Evolutionary conservation across 805 yeast genomes (phyloP).

Genomic region (Scheffersomyces coipomensis): DNA sequence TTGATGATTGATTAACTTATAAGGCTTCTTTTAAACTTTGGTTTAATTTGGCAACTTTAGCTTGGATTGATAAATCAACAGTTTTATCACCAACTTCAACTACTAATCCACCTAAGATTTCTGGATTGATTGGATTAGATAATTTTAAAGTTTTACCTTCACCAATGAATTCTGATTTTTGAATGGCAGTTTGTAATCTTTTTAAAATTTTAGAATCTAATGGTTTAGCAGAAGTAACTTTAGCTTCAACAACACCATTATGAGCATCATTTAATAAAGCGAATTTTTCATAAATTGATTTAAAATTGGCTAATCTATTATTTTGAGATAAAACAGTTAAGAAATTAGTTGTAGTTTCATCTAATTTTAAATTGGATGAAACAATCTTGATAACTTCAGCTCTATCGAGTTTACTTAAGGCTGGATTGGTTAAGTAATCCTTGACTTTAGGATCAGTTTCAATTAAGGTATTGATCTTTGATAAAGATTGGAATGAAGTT

Average conservation of each 20-base stretch:
- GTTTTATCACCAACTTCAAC: conserved; percentile 97
- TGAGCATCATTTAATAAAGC: conserved; percentile 79
- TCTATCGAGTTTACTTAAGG: conserved; percentile 76
- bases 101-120: conserved; percentile 90
- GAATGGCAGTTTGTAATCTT: conserved; percentile 76
- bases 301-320: conserved; percentile 81
- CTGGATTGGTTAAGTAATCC: conserved; percentile 73
- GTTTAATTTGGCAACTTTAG: conserved; percentile 87
- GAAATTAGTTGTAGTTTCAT: conserved; percentile 74
- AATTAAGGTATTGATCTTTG: conserved; percentile 53
- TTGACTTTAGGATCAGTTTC: conserved; percentile 61
- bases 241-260: conserved; percentile 90
- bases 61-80: conserved; percentile 84
- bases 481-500: conserved; percentile 64
- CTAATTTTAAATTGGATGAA: conserved; percentile 48
- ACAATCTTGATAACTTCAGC: conserved; percentile 63
- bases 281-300: conserved; percentile 67
- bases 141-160: conserved; percentile 82
- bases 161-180: conserved; percentile 80
- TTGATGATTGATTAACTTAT: conserved; percentile 44
- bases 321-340: conserved; percentile 86
- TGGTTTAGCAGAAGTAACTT: conserved; percentile 82
- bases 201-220: conserved; percentile 77
- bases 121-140: conserved; percentile 80
- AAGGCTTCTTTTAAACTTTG: conserved; percentile 82